Evolutionary conservation across 2,329 filamentous ascomycete species (phyloP).

Genomic region (Phialophora verrucosa): DNA sequence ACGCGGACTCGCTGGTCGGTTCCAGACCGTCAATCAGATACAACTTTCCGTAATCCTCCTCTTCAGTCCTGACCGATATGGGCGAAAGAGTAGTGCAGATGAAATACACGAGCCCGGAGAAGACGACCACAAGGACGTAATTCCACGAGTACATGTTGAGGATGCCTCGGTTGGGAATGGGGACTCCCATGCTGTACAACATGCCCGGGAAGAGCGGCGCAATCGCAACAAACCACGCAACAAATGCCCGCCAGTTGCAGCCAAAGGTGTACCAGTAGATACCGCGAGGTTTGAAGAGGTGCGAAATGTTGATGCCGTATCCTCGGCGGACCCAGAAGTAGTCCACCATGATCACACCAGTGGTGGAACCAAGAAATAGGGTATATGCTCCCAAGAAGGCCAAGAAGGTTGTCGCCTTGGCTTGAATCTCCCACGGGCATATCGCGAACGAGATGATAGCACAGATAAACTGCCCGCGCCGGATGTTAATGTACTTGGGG

Average conservation of each 20-base stretch:
- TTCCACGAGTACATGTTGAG: conserved; percentile 67
- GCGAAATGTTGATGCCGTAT: conserved; percentile 27
- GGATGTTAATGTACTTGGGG: conserved; percentile 60
- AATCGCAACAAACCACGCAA: conserved; percentile 63
- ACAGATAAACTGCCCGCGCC: conserved; percentile 49
- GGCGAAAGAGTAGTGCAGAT: conserved; percentile 8
- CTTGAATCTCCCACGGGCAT: conserved; percentile 55
- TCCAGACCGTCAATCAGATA: conserved; percentile 19
- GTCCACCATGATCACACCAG: conserved; percentile 35
- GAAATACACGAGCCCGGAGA: conserved; percentile 17
- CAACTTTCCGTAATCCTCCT: conserved; percentile 17
- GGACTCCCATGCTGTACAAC: conserved; percentile 29
- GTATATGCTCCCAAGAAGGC: conserved; percentile 44
- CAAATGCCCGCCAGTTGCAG: conserved; percentile 66
- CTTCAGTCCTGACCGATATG: conserved; percentile 13
- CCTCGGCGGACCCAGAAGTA: conserved; percentile 37
- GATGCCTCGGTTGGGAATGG: conserved; percentile 50
- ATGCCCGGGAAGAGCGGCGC: conserved; percentile 64
- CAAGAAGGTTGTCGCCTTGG: conserved; percentile 49
- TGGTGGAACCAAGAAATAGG: conserved; percentile 35
- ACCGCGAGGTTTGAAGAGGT: conserved; percentile 32
- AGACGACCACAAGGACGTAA: conserved; percentile 43
- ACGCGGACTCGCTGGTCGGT: conserved; percentile 7
- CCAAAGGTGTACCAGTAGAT: conserved; percentile 44
- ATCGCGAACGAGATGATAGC: conserved; percentile 52